Evolutionary conservation across 1,139 yeast genomes (phyloP), one percentile per base, ranked within the genome.

Genomic region (Debaryomycetaceae sp.): DNA sequence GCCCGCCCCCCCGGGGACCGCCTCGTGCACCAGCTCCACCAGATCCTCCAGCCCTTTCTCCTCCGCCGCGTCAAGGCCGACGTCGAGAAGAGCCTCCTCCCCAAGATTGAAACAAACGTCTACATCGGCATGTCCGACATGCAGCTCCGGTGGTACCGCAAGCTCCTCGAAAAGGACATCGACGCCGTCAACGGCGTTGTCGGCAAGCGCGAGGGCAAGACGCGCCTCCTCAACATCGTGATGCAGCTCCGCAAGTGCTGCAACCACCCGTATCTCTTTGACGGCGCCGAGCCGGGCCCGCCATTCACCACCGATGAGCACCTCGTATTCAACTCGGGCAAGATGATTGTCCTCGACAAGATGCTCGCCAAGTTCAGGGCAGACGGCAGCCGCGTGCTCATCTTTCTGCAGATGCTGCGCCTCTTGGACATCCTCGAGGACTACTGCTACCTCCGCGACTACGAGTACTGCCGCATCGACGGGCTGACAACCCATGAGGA

Each of bases 261-360:
- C 56, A 83, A 83, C 48, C 93, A 83, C 56, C 91, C 93, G 4
- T 83, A 83, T 48, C 56, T 83, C 29, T 83, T 83, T 48, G 93
- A 83, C 52, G 91, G 93, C 16, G 91, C 91, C 1, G 93, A 83
- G 50, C 93, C 91, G 0, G 93, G 93, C 5, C 93, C 93, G 16
- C 91, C 93, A 14, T 83, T 65, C 45, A 83, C 91, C 4, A 83
- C 89, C 0, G 93, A 82, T 55, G 91, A 83, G 49, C 93, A 83
- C 57, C 67, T 83, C 47, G 78, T 83, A 18, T 80, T 53, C 49
- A 83, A 82, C 51, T 70, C 88, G 2, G 82, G 79, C 36, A 83
- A 83, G 48, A 73, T 83, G 78, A 67, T 78, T 29, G 79, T 83
- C 16, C 61, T 83, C 45, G 91, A 83, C 51, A 76, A 76, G 46